Evolutionary conservation across 169 alveolate species (phyloP).

Genomic region (Miamiensis avidus): DNA sequence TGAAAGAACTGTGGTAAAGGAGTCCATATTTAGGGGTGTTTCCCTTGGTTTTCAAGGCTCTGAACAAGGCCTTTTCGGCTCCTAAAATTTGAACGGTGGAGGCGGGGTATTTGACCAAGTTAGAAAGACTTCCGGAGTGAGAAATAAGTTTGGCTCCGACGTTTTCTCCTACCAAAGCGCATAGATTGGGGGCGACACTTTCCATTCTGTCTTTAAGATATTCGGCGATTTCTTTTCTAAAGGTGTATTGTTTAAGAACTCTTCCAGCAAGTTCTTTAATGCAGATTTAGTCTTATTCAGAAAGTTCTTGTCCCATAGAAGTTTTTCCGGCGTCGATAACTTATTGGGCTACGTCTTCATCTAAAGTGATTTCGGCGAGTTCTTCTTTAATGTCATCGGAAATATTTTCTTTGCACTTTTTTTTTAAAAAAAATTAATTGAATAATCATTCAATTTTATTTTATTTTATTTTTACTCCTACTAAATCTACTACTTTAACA

Average conservation of each 20-base stretch:
- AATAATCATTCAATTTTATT: slow-evolving; percentile 35
- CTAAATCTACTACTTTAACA: slow-evolving; percentile 88
- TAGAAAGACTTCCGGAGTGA: slow-evolving; percentile 96
- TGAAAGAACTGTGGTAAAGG: slow-evolving; percentile 95
- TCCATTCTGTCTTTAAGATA: slow-evolving; percentile 91
- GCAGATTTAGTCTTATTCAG: slow-evolving; percentile 87
- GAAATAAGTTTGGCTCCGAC: slow-evolving; percentile 96
- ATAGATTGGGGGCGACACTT: slow-evolving; percentile 98
- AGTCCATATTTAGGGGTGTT: slow-evolving; percentile 99
- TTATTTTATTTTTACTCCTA: slow-evolving; percentile 63
- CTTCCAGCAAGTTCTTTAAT: slow-evolving; percentile 92
- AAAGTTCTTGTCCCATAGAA: slow-evolving; percentile 97
- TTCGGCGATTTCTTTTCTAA: slow-evolving; percentile 87
- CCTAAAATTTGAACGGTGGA: slow-evolving; percentile 96
- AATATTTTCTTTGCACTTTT: slow-evolving; percentile 63
- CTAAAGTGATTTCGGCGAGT: slow-evolving; percentile 85
- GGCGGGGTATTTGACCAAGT: slow-evolving; percentile 97
- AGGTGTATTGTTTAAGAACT: slow-evolving; percentile 88
- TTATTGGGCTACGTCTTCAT: slow-evolving; percentile 90
- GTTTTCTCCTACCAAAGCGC: slow-evolving; percentile 95
- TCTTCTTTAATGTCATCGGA: slow-evolving; percentile 60
- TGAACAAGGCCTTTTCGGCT: slow-evolving; percentile 97
- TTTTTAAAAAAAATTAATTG: slow-evolving; percentile 2
- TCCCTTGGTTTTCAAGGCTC: slow-evolving; percentile 96
- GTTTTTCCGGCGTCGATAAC: slow-evolving; percentile 89